Percentiles rank a stretch among this genome's conserved stretches.
Evolutionary conservation across 345 rosid genomes (phyloP).

Genomic region (Arabidopsis thaliana): DNA sequence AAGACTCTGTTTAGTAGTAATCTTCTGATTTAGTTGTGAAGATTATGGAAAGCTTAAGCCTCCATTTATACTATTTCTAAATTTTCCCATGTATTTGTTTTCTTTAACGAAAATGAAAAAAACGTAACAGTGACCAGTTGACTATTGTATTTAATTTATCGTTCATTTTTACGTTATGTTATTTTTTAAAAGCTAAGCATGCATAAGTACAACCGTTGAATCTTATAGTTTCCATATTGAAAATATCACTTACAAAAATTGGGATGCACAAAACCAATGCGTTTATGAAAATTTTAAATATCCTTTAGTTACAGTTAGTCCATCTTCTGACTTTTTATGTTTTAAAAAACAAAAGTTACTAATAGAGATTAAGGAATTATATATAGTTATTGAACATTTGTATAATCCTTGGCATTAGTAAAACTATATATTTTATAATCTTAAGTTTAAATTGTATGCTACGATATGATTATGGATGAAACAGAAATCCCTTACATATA

Average conservation of each 20-base stretch:
- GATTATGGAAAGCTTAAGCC: constrained; percentile 23
- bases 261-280: constrained; percentile 25
- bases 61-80: constrained; percentile 34
- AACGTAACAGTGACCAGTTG: background rate
- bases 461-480: background rate
- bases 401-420: constrained; percentile 11
- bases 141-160: background rate
- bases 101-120: background rate
- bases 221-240: background rate
- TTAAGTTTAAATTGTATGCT: background rate
- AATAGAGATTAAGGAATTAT: constrained; percentile 7
- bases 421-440: background rate
- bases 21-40: constrained; percentile 35
- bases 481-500: background rate
- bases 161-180: constrained; percentile 25
- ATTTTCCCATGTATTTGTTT: background rate
- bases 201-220: constrained; percentile 28
- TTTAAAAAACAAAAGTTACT: background rate
- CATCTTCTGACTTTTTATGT: constrained; percentile 32
- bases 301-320: constrained; percentile 17
- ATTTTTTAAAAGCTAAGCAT: background rate
- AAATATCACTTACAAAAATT: background rate
- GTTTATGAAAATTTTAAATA: constrained; percentile 2
- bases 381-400: background rate
- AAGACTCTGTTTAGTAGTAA: constrained; percentile 32